These are phyloP conservation scores for Melanopsichium pennsylvanicum DNA, from an alignment of 1,284 basidiomycete species.

Conservation along the genomic window DNA sequence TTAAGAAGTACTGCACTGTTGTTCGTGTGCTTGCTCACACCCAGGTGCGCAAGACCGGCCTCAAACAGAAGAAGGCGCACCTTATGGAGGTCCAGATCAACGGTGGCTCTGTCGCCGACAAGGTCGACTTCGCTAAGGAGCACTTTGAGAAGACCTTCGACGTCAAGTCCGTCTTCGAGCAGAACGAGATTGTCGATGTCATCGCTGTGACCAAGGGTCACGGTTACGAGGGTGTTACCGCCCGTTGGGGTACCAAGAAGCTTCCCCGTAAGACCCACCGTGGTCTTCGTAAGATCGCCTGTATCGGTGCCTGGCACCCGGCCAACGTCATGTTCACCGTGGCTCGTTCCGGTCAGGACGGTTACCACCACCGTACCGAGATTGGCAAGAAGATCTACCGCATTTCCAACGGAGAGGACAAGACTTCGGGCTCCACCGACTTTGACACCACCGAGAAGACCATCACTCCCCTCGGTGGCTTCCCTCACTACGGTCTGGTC, in stretches of 20 bases:
- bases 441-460: conserved; percentile 72
- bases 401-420: conserved; percentile 82
- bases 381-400: conserved; percentile 97
- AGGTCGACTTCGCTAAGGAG: conserved; percentile 93
- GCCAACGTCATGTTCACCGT: conserved; percentile 99
- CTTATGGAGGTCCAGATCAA: conserved; percentile 99
- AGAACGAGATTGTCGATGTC: conserved; percentile 95
- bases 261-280: conserved; percentile 99
- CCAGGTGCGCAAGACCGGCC: conserved; percentile 93
- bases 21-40: conserved; percentile 98
- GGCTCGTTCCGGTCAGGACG: conserved; percentile 97
- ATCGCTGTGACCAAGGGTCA: conserved; percentile 99
- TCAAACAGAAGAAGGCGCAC: conserved; percentile 99
- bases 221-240: conserved; percentile 99
- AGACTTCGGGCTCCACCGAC: conserved; percentile 85
- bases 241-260: conserved; percentile 99
- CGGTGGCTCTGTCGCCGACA: conserved; percentile 94
- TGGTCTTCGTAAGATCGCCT: conserved; percentile 94
- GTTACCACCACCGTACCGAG: conserved; percentile 95
- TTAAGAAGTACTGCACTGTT: conserved; percentile 99
- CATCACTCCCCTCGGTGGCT: conserved; percentile 98
- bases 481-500: conserved; percentile 98
- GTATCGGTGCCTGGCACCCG: conserved; percentile 99
- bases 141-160: conserved; percentile 98
- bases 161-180: conserved; percentile 86